Percentiles rank a stretch among this genome's conserved stretches.
These are phyloP conservation scores for Saccharomycopsis lassenensis DNA, from an alignment of 805 yeast genomes.

Conservation along the genomic window DNA sequence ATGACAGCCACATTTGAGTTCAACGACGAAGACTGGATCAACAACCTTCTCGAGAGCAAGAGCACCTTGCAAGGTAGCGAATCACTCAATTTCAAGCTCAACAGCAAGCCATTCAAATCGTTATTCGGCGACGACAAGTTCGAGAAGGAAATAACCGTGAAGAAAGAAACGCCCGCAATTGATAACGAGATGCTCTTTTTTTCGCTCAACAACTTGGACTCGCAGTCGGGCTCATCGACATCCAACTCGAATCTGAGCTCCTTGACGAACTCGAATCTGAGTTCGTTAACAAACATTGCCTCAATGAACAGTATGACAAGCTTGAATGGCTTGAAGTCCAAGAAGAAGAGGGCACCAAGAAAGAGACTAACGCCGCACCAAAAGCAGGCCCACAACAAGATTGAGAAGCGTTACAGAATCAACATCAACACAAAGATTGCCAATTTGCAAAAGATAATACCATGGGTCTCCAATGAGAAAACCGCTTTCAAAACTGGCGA, in stretches of 20 bases:
- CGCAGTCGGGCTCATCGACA: no score
- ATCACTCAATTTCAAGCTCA: no score
- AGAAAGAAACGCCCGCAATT: no score
- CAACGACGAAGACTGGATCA: no score
- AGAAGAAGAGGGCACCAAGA: conserved; percentile 39
- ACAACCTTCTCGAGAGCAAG: no score
- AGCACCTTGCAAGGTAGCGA: no score
- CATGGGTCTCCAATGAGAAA: conserved; percentile 53
- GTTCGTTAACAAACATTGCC: not conserved
- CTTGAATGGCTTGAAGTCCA: conserved; percentile 24
- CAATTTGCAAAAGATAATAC: conserved; percentile 53
- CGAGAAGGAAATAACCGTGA: no score
- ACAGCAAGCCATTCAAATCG: no score
- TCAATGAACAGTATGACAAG: not conserved
- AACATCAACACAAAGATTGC: conserved; percentile 66
- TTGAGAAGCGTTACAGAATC: conserved; percentile 60
- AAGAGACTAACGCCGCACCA: conserved; percentile 48
- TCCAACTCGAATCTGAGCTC: not conserved
- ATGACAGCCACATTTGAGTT: no score
- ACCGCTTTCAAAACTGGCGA: conserved; percentile 45
- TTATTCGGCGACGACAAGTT: no score
- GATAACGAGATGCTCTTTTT: no score
- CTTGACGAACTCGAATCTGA: not conserved
- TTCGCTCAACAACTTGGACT: no score
- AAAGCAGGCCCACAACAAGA: conserved; percentile 62